These are phyloP conservation scores for Nicotiana rustica DNA, from an alignment of 305 asterid genomes.

Conservation along the genomic window DNA sequence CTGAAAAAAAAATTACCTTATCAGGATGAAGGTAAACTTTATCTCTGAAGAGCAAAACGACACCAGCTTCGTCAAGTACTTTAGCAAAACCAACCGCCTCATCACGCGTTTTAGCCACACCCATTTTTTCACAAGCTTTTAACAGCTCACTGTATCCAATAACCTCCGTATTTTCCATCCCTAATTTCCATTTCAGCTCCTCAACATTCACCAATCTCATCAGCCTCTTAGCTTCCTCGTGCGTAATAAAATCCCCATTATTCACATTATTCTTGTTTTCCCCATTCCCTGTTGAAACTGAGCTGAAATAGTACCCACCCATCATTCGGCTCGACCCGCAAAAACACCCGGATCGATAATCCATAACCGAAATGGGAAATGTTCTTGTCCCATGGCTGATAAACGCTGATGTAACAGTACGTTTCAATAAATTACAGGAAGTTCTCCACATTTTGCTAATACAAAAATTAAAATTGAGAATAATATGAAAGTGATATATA, in stretches of 20 bases:
- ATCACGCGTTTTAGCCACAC: constrained; percentile 70
- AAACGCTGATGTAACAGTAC: not conserved
- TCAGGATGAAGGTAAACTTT: constrained; percentile 93
- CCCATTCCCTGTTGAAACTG: constrained; percentile 39
- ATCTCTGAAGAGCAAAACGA: constrained; percentile 82
- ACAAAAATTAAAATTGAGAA: not conserved
- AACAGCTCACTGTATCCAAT: constrained; percentile 76
- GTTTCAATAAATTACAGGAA: constrained; percentile 39
- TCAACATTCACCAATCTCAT: constrained; percentile 95
- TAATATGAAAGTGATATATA: not conserved
- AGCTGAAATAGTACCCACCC: constrained; percentile 43
- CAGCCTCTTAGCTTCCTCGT: constrained; percentile 82
- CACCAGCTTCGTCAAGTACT: constrained; percentile 95
- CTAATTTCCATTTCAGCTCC: constrained; percentile 78
- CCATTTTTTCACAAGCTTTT: constrained; percentile 70
- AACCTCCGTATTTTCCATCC: constrained; percentile 76
- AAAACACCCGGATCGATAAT: not conserved
- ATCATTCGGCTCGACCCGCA: constrained; percentile 35
- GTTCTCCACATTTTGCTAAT: constrained; percentile 33
- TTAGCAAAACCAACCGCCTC: constrained; percentile 86
- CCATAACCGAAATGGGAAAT: constrained; percentile 31
- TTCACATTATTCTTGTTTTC: not conserved
- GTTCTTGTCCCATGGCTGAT: constrained; percentile 13
- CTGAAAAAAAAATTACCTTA: constrained; percentile 52
- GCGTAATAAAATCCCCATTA: constrained; percentile 50